A percentile compares a stretch with the other conserved stretches of the same genome.
Conservation (phyloP, 2,329 filamentous ascomycete genomes). For the Paradendryphiella salina region DNA sequence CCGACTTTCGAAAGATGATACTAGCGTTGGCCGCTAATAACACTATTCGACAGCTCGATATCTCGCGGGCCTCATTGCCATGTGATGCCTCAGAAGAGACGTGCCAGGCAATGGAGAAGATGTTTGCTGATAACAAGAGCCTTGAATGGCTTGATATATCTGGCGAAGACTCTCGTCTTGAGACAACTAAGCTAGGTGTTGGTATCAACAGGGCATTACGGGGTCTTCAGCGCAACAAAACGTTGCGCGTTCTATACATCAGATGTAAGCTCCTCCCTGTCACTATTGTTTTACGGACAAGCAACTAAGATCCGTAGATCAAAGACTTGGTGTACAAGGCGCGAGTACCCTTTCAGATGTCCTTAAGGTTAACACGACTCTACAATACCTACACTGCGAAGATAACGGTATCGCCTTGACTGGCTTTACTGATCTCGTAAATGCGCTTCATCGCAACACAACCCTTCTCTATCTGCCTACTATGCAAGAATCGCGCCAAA, state of each 20-base stretch:
- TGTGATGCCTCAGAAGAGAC: slow-evolving; percentile 70
- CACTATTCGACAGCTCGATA: slow-evolving; percentile 66
- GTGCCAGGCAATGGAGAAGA: slow-evolving; percentile 63
- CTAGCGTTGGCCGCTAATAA: slow-evolving; percentile 64
- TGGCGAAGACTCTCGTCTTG: slow-evolving; percentile 71
- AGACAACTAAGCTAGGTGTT: slow-evolving; percentile 69
- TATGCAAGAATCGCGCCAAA: slow-evolving; percentile 64
- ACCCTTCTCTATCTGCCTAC: slow-evolving; percentile 64
- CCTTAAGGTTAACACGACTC: slow-evolving; percentile 63
- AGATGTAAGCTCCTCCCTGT: slow-evolving; percentile 48
- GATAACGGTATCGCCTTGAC: slow-evolving; percentile 73
- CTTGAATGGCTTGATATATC: slow-evolving; percentile 70
- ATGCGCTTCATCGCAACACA: slow-evolving; percentile 67
- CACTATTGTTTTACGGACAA: too few relatives aligned
- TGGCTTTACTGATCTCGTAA: slow-evolving; percentile 69
- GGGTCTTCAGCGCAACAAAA: slow-evolving; percentile 66
- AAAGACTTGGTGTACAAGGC: slow-evolving; percentile 69
- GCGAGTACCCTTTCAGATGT: slow-evolving; percentile 71
- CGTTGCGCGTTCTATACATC: slow-evolving; percentile 64
- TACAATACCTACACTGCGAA: slow-evolving; percentile 70
- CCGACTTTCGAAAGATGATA: slow-evolving; percentile 65
- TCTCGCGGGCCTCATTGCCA: slow-evolving; percentile 70
- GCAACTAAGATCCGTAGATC: slow-evolving; percentile 49
- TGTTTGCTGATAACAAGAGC: slow-evolving; percentile 69
- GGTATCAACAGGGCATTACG: slow-evolving; percentile 68